phyloP scores from a whole-genome alignment of 2,329 filamentous ascomycete genomes.

The Cercospora nicotianae region DNA sequence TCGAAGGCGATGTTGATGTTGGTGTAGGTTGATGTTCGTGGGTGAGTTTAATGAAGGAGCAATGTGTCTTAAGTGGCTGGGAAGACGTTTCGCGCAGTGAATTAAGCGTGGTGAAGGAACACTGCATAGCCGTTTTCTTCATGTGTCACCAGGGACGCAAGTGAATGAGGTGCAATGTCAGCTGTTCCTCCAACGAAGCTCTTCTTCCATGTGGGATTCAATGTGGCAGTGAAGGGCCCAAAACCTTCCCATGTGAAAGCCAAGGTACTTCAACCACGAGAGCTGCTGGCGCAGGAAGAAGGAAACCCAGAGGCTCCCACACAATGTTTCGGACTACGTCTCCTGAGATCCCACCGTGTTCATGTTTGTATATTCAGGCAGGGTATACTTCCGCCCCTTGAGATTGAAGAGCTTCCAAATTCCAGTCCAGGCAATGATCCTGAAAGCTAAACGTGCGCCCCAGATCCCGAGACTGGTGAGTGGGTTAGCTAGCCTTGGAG shows the following conservation, averaged over 20 bases:
- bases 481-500: conserved; percentile 23
- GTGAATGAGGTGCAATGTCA: neutral
- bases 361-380: conserved; percentile 18
- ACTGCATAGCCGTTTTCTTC: neutral
- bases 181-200: neutral
- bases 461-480: conserved; percentile 19
- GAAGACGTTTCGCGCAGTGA: neutral
- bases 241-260: neutral
- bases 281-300: neutral
- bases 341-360: neutral
- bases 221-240: neutral
- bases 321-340: neutral
- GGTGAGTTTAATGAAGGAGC: neutral
- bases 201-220: neutral
- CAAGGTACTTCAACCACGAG: neutral
- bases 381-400: neutral
- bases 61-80: neutral
- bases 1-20: conserved; percentile 10
- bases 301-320: neutral
- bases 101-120: neutral
- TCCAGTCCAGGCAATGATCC: conserved; percentile 13
- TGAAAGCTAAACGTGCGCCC: conserved; percentile 5
- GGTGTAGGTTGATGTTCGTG: neutral
- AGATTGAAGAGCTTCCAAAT: conserved; percentile 13
- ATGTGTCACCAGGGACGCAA: neutral